Base-by-base conservation (phyloP, 805 yeast species). In the Starmera dryadoides region DNA sequence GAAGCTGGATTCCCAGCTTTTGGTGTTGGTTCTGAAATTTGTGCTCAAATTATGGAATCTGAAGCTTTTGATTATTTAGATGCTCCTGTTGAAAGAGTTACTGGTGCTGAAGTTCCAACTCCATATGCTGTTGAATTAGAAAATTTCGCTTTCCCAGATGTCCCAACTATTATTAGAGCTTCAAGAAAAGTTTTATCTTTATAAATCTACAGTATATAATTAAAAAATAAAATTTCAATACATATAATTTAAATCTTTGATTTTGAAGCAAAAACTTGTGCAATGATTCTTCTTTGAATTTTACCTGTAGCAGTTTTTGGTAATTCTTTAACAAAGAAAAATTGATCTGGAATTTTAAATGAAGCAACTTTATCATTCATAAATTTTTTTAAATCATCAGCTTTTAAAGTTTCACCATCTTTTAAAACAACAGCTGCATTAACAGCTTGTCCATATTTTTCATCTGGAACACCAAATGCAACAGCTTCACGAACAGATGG, bases 91-190 rank as follows among this genome's bases (percentile, higher is more conserved):
- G 95, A 83, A 72, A 87, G 99, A 76, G 91, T 89, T 57, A 93
- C 98, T 43, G 98, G 98, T 66, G 95, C 98, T 62, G 99, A 93
- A 72, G 97, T 89, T 25, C 99, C 99, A 66, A 93, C 98, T 53
- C 99, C 99, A 49, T 93, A 93, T 63, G 96, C 96, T 55, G 78
- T 80, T 66, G 89, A 83, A 70, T 77, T 93, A 62, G 99, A 93
- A 79, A 94, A 85, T 71, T 86, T 93, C 62, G 96, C 98, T 41
- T 93, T 93, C 96, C 99, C 99, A 66, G 96, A 89, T 64, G 75
- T 86, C 41, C 91, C 86, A 59, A 78, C 88, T 49, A 85, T 93
- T 55, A 77, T 85, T 60, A 83, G 88, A 75, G 97, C 88, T 51
- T 75, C 76, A 51, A 86, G 80, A 69, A 83, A 82, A 66, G 89